phyloP scores from a whole-genome alignment of 164 flowering plant species.

The Nelumbo lutea region DNA sequence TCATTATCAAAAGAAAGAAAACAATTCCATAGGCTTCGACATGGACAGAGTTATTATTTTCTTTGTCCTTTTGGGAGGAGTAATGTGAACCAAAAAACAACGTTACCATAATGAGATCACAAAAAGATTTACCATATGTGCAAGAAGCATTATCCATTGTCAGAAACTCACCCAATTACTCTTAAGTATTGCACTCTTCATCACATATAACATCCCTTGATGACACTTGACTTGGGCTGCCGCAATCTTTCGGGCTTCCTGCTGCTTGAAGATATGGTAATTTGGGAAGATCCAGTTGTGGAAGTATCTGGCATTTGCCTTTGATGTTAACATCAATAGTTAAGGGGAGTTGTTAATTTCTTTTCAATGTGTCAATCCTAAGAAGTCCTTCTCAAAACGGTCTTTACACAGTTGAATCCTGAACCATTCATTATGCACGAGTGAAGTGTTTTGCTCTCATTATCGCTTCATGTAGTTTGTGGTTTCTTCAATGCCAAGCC shows the following conservation, averaged over 20 bases:
- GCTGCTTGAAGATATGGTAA: slow-evolving; percentile 56
- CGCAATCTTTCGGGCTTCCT: slow-evolving; percentile 62
- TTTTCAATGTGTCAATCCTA: slow-evolving; percentile 70
- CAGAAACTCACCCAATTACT: slow-evolving; percentile 91
- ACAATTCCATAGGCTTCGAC: neutral
- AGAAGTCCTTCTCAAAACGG: slow-evolving; percentile 77
- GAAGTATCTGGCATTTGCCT: slow-evolving; percentile 44
- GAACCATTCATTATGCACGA: slow-evolving; percentile 91
- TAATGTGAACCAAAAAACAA: no score
- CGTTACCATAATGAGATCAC: neutral
- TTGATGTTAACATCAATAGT: slow-evolving; percentile 38
- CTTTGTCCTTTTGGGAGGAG: no score
- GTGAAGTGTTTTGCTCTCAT: slow-evolving; percentile 82
- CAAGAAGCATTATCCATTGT: neutral
- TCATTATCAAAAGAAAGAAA: neutral
- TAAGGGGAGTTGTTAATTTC: slow-evolving; percentile 48
- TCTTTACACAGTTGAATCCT: slow-evolving; percentile 94
- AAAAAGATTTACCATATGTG: neutral
- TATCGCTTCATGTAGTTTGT: slow-evolving; percentile 85
- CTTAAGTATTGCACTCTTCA: slow-evolving; percentile 89
- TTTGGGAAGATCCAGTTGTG: slow-evolving; percentile 68
- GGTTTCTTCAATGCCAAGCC: slow-evolving; percentile 95
- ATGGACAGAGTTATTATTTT: no score
- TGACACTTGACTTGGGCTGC: slow-evolving; percentile 66
- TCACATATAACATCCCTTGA: slow-evolving; percentile 64